Percentiles rank a stretch among this genome's conserved stretches.
Conservation (phyloP, 805 yeast species). For the Saccharomycopsis synnaedendra region DNA sequence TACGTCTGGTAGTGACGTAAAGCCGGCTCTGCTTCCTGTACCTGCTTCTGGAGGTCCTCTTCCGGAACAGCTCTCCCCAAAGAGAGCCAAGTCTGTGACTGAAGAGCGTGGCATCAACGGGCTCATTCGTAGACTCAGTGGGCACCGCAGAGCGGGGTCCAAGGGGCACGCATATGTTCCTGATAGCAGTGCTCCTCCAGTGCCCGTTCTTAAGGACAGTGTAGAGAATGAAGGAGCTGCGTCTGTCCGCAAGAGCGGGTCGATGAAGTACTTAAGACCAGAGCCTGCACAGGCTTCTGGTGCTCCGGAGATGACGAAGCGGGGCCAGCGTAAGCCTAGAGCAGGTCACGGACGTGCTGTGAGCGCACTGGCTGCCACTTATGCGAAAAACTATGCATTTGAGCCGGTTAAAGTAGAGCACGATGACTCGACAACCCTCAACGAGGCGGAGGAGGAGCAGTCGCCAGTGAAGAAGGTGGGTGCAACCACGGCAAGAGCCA, state of each 20-base stretch:
- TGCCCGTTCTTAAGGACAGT: conserved; percentile 6
- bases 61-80: conserved; percentile 14
- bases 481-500: conserved; percentile 76
- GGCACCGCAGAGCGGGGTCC: conserved; percentile 15
- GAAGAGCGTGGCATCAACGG: conserved; percentile 14
- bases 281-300: neutral
- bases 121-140: conserved; percentile 25
- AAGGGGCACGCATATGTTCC: conserved; percentile 13
- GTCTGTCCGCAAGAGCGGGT: conserved; percentile 11
- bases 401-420: neutral
- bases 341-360: conserved; percentile 16
- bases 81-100: conserved; percentile 11
- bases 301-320: conserved; percentile 5
- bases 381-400: conserved; percentile 3
- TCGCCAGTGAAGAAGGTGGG: conserved; percentile 38
- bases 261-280: conserved; percentile 5
- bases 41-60: conserved; percentile 2
- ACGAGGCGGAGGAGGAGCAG: conserved; percentile 3
- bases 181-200: conserved; percentile 16
- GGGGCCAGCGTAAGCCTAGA: conserved; percentile 9
- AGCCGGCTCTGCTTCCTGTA: neutral
- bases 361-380: conserved; percentile 16
- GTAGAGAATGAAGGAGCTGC: neutral
- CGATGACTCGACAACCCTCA: neutral
- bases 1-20: conserved; percentile 20